These are phyloP conservation scores for Torulaspora franciscae DNA, from an alignment of 805 yeast genomes.

Conservation along the genomic window DNA sequence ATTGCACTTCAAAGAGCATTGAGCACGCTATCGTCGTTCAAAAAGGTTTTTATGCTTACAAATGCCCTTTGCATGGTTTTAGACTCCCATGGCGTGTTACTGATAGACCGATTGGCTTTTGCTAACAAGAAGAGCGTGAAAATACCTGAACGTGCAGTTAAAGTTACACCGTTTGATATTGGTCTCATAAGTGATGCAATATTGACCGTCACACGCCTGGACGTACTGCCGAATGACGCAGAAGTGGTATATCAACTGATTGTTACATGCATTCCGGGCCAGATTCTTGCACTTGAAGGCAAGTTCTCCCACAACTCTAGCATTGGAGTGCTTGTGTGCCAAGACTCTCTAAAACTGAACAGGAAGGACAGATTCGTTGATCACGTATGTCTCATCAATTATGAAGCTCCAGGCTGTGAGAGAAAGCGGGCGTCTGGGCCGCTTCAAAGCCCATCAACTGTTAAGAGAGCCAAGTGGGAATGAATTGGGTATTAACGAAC, in stretches of 20 bases:
- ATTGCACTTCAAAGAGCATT: conserved; percentile 7
- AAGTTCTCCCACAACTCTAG: conserved; percentile 17
- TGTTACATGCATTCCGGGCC: conserved; percentile 19
- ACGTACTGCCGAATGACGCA: conserved; percentile 2
- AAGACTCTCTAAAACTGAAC: conserved; percentile 20
- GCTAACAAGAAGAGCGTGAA: conserved; percentile 8
- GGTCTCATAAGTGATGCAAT: conserved; percentile 27
- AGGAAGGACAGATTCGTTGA: conserved; percentile 19
- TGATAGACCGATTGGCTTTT: conserved; percentile 19
- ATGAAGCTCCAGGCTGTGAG: conserved; percentile 8
- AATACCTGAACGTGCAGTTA: conserved; percentile 11
- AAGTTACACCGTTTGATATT: conserved; percentile 20
- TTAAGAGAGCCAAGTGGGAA: conserved; percentile 13
- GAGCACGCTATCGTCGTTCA: conserved; percentile 19
- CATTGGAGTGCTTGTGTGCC: conserved; percentile 19
- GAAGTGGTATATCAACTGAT: conserved; percentile 17
- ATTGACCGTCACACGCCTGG: conserved; percentile 12
- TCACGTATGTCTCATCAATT: conserved; percentile 19
- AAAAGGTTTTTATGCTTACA: conserved; percentile 26
- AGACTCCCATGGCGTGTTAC: conserved; percentile 25
- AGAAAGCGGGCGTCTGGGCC: conserved; percentile 8
- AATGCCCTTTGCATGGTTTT: conserved; percentile 21
- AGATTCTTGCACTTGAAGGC: conserved; percentile 23
- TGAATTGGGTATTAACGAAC: background rate
- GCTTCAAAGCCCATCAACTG: conserved; percentile 2